A percentile compares a stretch with the other conserved stretches of the same genome.
phyloP scores from a whole-genome alignment of 2,329 filamentous ascomycete genomes.

The Phialophora tarda region DNA sequence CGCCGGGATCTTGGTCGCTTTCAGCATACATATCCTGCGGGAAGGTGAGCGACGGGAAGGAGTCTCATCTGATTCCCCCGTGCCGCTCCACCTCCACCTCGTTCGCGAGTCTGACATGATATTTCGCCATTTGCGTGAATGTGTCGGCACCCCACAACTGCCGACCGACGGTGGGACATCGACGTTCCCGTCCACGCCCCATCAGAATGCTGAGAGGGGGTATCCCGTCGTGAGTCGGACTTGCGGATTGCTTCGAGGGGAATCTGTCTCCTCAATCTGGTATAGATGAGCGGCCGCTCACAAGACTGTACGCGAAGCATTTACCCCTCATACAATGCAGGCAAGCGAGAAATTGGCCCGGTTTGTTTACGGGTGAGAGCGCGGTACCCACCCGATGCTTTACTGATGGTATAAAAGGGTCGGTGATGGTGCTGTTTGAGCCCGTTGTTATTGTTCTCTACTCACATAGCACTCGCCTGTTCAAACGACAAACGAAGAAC shows the following conservation, averaged over 20 bases:
- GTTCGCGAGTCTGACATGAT: constrained; percentile 18
- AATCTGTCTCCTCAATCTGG: constrained; percentile 9
- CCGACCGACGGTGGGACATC: constrained; percentile 12
- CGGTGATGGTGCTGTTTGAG: not conserved
- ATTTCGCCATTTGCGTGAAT: constrained; percentile 5
- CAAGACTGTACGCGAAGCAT: not conserved
- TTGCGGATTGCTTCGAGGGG: constrained; percentile 17
- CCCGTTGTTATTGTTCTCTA: not conserved
- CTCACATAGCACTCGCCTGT: not conserved
- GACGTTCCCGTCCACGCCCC: not conserved
- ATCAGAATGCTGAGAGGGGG: not conserved
- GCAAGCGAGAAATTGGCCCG: not conserved
- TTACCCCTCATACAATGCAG: constrained; percentile 19
- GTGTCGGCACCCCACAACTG: constrained; percentile 8
- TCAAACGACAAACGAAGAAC: not conserved
- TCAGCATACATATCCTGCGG: not conserved
- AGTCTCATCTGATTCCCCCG: not conserved
- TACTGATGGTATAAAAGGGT: constrained; percentile 13
- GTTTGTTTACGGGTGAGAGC: constrained; percentile 10
- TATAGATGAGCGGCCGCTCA: constrained; percentile 16
- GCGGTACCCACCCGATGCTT: not conserved
- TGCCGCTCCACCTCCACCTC: constrained; percentile 9
- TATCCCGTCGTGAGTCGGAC: constrained; percentile 6
- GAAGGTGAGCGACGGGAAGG: not conserved
- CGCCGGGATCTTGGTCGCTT: not conserved